Conservation (phyloP, 257 asterid genomes). For the Haberlea rhodopensis region DNA sequence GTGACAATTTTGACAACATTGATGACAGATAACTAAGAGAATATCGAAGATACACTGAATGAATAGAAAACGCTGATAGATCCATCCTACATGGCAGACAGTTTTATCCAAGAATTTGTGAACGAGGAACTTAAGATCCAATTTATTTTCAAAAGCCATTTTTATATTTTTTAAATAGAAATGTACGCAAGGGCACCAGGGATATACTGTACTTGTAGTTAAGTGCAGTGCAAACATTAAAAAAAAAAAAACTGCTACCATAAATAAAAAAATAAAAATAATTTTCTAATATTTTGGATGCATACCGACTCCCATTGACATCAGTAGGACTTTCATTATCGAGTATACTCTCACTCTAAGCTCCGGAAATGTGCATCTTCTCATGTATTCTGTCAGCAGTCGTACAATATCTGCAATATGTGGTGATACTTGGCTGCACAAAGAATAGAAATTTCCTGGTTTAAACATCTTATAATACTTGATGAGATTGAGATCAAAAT, state of each 20-base stretch:
- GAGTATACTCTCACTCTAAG: slow-evolving; percentile 67
- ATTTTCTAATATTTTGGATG: slow-evolving; percentile 11
- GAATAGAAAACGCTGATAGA: not conserved
- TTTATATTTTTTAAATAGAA: no score
- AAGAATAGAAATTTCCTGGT: slow-evolving; percentile 16
- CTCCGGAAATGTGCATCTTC: slow-evolving; percentile 57
- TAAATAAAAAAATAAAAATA: slow-evolving; percentile 15
- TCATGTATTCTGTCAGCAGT: slow-evolving; percentile 56
- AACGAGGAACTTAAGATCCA: no score
- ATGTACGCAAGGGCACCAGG: no score
- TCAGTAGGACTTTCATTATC: slow-evolving; percentile 52
- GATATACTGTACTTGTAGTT: not conserved
- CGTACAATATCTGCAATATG: slow-evolving; percentile 51
- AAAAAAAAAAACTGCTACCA: slow-evolving; percentile 13
- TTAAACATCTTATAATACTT: slow-evolving; percentile 4
- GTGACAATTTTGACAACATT: not conserved
- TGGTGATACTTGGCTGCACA: slow-evolving; percentile 80
- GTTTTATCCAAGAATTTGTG: not conserved
- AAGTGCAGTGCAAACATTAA: not conserved
- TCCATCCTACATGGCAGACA: not conserved
- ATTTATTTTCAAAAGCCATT: not conserved
- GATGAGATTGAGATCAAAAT: not conserved
- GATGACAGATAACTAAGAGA: not conserved
- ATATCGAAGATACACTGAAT: not conserved
- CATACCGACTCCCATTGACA: slow-evolving; percentile 88